These are phyloP conservation scores for Colletotrichum magnum DNA, from an alignment of 2,329 filamentous ascomycete genomes.

Conservation along the genomic window DNA sequence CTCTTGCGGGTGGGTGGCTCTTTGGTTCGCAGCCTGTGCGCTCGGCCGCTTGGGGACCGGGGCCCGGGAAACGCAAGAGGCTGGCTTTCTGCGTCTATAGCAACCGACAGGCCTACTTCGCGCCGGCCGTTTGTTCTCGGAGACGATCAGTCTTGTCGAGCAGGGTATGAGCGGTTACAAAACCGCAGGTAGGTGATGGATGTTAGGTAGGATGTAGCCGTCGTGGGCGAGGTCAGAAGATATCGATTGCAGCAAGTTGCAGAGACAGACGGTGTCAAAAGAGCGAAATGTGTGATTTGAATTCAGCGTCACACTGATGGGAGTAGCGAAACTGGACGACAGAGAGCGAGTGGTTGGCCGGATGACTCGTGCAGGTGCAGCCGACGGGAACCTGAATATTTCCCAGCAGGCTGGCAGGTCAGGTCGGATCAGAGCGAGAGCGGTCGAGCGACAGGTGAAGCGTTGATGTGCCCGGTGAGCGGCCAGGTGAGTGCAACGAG, in stretches of 20 bases:
- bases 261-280: conserved; percentile 11
- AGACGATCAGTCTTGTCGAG: conserved; percentile 32
- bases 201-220: background rate
- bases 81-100: conserved; percentile 36
- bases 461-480: conserved; percentile 24
- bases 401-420: background rate
- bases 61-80: conserved; percentile 41
- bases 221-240: conserved; percentile 8
- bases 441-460: conserved; percentile 3
- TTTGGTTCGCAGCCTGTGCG: conserved; percentile 27
- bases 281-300: conserved; percentile 4
- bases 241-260: background rate
- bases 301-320: conserved; percentile 9
- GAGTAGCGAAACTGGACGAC: background rate
- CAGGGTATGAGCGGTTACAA: conserved; percentile 20
- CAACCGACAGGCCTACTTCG: conserved; percentile 19
- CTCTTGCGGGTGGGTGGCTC: conserved; percentile 18
- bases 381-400: background rate
- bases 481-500: conserved; percentile 26
- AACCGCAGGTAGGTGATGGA: conserved; percentile 20
- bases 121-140: conserved; percentile 33
- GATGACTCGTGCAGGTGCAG: background rate
- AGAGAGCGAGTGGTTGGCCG: background rate
- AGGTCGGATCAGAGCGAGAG: background rate
- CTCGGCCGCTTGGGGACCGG: conserved; percentile 46